Percentiles rank a stretch among this genome's conserved stretches.
Evolutionary conservation across 805 yeast genomes (phyloP).

Genomic region (Candida silvicultrix): DNA sequence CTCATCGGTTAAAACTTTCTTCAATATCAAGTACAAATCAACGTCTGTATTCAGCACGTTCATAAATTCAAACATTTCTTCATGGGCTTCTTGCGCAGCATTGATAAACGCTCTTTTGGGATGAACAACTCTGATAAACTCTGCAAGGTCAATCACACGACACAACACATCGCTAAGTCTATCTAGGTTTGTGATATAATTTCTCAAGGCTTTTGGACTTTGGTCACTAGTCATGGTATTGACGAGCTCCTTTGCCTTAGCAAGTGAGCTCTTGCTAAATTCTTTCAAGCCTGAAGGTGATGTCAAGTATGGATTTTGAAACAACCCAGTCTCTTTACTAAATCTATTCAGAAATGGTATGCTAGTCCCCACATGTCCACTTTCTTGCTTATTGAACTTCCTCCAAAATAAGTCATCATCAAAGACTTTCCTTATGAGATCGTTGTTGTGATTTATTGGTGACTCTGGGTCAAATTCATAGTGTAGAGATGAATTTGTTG

Average conservation of each 20-base stretch:
- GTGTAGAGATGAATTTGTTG: background rate
- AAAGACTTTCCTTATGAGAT: conserved; percentile 41
- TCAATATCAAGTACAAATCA: conserved; percentile 56
- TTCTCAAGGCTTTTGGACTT: conserved; percentile 34
- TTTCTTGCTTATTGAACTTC: conserved; percentile 33
- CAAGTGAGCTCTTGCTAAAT: conserved; percentile 62
- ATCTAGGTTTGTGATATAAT: conserved; percentile 65
- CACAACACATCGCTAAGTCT: conserved; percentile 83
- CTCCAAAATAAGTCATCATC: conserved; percentile 57
- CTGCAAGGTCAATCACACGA: conserved; percentile 90
- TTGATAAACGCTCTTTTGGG: conserved; percentile 64
- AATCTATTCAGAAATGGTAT: conserved; percentile 5
- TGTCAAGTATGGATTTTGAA: conserved; percentile 62
- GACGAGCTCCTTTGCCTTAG: conserved; percentile 58
- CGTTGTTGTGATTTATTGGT: conserved; percentile 17
- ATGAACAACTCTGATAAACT: conserved; percentile 83
- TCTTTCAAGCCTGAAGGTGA: conserved; percentile 64
- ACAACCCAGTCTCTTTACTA: conserved; percentile 51
- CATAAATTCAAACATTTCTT: conserved; percentile 88
- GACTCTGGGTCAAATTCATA: background rate
- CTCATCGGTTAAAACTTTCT: conserved; percentile 40
- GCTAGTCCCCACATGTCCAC: background rate
- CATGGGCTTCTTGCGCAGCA: conserved; percentile 86
- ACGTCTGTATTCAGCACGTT: conserved; percentile 82
- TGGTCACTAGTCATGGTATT: conserved; percentile 44